Evolutionary conservation across 2,329 filamentous ascomycete species (phyloP).

Genomic region (Colletotrichum eleusines): DNA sequence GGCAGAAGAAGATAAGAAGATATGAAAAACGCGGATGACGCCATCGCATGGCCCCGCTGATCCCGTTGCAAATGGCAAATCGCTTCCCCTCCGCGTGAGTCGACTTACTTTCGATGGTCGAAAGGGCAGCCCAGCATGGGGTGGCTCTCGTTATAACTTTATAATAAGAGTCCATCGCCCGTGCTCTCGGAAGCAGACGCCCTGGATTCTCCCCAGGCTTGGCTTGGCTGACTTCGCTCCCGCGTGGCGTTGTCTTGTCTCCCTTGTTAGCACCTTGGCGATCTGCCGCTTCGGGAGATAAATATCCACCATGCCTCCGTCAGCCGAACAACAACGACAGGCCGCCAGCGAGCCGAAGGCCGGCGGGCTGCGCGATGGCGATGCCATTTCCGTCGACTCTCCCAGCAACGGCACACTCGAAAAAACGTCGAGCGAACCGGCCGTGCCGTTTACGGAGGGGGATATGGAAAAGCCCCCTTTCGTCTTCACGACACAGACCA

Average conservation of each 20-base stretch:
- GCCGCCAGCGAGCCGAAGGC: slow-evolving; percentile 12
- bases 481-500: slow-evolving; percentile 42
- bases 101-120: not conserved
- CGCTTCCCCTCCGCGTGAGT: slow-evolving; percentile 3
- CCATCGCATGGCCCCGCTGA: slow-evolving; percentile 31
- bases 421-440: slow-evolving; percentile 24
- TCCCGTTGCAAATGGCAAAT: not conserved
- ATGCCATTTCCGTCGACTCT: slow-evolving; percentile 23
- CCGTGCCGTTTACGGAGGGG: slow-evolving; percentile 42
- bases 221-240: slow-evolving; percentile 35
- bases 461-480: slow-evolving; percentile 44
- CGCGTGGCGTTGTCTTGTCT: slow-evolving; percentile 7
- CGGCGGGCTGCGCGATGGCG: not conserved
- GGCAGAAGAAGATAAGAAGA: slow-evolving; percentile 13
- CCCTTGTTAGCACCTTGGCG: slow-evolving; percentile 37
- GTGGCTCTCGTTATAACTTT: slow-evolving; percentile 24
- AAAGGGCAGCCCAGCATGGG: not conserved
- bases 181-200: too few species aligned
- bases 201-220: too few species aligned
- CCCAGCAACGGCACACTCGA: slow-evolving; percentile 17
- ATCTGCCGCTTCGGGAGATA: slow-evolving; percentile 12
- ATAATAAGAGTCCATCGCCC: slow-evolving; percentile 19
- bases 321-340: not conserved
- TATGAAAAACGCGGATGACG: slow-evolving; percentile 36
- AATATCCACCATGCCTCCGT: slow-evolving; percentile 27